Evolutionary conservation across 768 basidiomycete genomes (phyloP).

Genomic region (Calocera viscosa): DNA sequence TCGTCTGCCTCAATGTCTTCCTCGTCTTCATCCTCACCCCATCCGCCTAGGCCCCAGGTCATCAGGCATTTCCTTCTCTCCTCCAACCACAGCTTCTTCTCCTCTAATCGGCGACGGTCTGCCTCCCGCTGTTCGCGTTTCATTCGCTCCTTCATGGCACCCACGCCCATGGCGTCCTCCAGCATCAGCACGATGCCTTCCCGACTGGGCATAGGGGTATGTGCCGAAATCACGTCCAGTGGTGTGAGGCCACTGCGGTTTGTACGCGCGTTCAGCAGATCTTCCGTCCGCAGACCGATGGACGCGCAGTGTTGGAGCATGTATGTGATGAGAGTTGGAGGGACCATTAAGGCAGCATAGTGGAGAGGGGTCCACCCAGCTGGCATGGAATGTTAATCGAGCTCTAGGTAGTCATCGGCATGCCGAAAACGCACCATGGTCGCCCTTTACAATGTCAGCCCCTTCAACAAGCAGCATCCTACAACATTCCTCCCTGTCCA

Average conservation of each 20-base stretch:
- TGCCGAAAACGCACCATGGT: slow-evolving; percentile 43
- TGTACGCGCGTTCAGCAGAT: slow-evolving; percentile 38
- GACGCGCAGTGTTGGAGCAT: slow-evolving; percentile 88
- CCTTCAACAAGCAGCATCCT: slow-evolving; percentile 67
- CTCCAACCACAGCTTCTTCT: slow-evolving; percentile 41
- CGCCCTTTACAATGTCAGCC: slow-evolving; percentile 46
- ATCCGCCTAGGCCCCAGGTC: slow-evolving; percentile 42
- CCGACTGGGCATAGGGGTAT: slow-evolving; percentile 66
- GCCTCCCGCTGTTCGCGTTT: slow-evolving; percentile 62
- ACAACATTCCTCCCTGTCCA: slow-evolving; percentile 85
- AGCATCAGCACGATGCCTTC: slow-evolving; percentile 78
- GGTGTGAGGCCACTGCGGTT: slow-evolving; percentile 74
- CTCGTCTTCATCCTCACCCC: slow-evolving; percentile 35
- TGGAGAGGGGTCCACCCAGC: slow-evolving; percentile 94
- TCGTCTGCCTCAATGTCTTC: slow-evolving; percentile 36
- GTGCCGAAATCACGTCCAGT: slow-evolving; percentile 78
- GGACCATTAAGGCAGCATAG: slow-evolving; percentile 75
- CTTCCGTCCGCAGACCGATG: slow-evolving; percentile 19
- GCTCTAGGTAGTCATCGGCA: not conserved
- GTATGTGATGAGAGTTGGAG: slow-evolving; percentile 83
- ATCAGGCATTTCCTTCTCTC: slow-evolving; percentile 46
- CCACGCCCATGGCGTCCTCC: slow-evolving; percentile 67
- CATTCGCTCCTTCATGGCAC: slow-evolving; percentile 21
- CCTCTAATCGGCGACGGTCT: slow-evolving; percentile 50
- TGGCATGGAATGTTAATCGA: slow-evolving; percentile 25